Evolutionary conservation across 306 rosid species (phyloP), one percentile per base, ranked within the genome.

Genomic region (Cucurbita argyrosperma): DNA sequence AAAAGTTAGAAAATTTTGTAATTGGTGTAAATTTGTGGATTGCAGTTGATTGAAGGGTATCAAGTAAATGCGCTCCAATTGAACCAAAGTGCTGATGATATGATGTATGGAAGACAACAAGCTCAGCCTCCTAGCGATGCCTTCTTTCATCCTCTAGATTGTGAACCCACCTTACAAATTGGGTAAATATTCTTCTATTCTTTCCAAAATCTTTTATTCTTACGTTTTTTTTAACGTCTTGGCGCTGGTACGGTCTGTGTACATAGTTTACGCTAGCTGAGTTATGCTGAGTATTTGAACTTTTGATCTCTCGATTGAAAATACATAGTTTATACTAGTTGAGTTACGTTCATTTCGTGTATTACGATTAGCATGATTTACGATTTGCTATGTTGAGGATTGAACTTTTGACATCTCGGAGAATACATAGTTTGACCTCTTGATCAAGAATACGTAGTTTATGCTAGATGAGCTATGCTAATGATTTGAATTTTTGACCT

Each of bases 161-260:
- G 96, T 75, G 97, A 95, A 64, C 96, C 96, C 74, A 89, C 97
- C 8, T 80, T 95, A 76, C 96, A 91, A 78, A 91, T 91, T 79
- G 99, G 96, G 99, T 95, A 89, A 26, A 16, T 38, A 15, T 39
- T 72, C 64, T 16, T 71, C n/a, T 5, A 4, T 39, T 54, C 45
- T 55, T 9, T 37, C 4, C 10, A 53, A 19, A 50, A 59, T 39
- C 19, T 18, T n/a, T 64, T 0, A 64, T 8, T 13, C 53, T 15
- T 15, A 0, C 6, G 6, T 42, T 65, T 13, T 53, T 53, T 59
- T 55, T 6, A 54, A n/a, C 10, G 3, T 8, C 14, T 49, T 49
- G 12, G 14, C 5, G 13, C 53, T 19, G 21, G 26, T 26, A 26
- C 4, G 35, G 35, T 30, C 2, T 30, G 35, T 30, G 4, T 30